Base-by-base conservation (phyloP, 306 rosid species). In the Ziziphus jujuba region DNA sequence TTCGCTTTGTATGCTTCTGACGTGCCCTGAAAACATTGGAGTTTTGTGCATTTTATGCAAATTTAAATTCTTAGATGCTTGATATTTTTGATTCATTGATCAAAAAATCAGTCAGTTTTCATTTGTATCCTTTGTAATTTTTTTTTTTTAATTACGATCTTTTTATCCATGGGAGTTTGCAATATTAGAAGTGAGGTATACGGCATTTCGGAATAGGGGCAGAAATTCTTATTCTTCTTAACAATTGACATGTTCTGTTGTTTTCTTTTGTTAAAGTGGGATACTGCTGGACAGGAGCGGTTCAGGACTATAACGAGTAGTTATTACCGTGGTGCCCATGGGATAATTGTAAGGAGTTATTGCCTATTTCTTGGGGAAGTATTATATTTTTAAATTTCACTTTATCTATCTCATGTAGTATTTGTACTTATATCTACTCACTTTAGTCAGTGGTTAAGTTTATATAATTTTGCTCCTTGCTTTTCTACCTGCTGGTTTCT, bases 261-360 rank as follows among this genome's bases (percentile, higher is more conserved):
- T 78, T 61, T 75, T 61, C 70, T 76, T 52, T 69, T 47, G 66
- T 34, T 61, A 28, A 55, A 93, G 97, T 93, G 98, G 98, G 98
- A 93, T 58, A 93, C 98, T 11, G 98, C 98, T 48, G 98, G 98
- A 60, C 98, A 93, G 84, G 98, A 93, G 85, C 90, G 98, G 50
- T 93, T 93, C 87, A 83, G 98, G 77, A 93, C 98, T 22, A 93
- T 93, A 77, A 93, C 98, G 65, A 93, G 98, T 86, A 93, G 98
- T 78, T 93, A 93, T 70, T 93, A 93, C 70, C 79, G 98, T 75
- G 98, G 98, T 75, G 98, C 98, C 3, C 98, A 93, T 74, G 98
- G 98, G 66, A 93, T 93, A 55, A 93, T 93, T 80, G 98, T 92
- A 70, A 83, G 83, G 51, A 60, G 17, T 44, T 72, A 21, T 59